Evolutionary conservation across 257 asterid genomes (phyloP).

Genomic region (Plantago elongata): DNA sequence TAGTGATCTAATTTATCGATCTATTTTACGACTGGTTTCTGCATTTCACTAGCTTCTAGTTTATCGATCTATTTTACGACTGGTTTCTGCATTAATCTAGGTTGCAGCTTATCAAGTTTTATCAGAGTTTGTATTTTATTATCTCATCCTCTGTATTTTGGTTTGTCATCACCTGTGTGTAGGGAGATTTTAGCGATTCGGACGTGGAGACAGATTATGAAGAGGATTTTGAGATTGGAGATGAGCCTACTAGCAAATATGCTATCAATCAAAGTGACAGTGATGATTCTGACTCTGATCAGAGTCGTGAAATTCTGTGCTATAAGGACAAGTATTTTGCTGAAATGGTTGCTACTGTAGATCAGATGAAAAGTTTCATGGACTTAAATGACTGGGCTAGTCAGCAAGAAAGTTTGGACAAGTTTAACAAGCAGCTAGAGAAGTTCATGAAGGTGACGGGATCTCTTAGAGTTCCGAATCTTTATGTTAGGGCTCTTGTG

Average conservation of each 20-base stretch:
- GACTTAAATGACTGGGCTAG: slow-evolving; percentile 93
- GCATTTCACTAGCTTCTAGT: too few relatives aligned
- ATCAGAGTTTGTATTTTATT: too few relatives aligned
- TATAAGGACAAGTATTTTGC: slow-evolving; percentile 79
- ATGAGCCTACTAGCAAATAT: slow-evolving; percentile 36
- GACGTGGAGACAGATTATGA: too few relatives aligned
- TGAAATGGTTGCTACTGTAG: slow-evolving; percentile 76
- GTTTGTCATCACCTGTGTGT: too few relatives aligned
- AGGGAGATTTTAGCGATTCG: too few relatives aligned
- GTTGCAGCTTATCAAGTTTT: too few relatives aligned
- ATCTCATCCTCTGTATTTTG: too few relatives aligned
- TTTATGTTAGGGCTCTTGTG: slow-evolving; percentile 86
- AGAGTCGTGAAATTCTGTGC: slow-evolving; percentile 69
- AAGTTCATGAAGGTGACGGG: slow-evolving; percentile 82
- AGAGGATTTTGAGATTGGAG: too few relatives aligned
- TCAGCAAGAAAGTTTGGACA: slow-evolving; percentile 90
- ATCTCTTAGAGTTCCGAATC: slow-evolving; percentile 60
- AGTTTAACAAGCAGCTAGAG: slow-evolving; percentile 86
- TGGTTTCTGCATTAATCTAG: too few relatives aligned
- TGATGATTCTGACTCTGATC: slow-evolving; percentile 57
- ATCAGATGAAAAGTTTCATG: slow-evolving; percentile 92
- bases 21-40: too few relatives aligned
- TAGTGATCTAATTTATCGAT: too few relatives aligned
- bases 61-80: too few relatives aligned
- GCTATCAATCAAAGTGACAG: slow-evolving; percentile 47